Conservation (phyloP, 768 basidiomycete genomes). For the Auriscalpium orientale region DNA sequence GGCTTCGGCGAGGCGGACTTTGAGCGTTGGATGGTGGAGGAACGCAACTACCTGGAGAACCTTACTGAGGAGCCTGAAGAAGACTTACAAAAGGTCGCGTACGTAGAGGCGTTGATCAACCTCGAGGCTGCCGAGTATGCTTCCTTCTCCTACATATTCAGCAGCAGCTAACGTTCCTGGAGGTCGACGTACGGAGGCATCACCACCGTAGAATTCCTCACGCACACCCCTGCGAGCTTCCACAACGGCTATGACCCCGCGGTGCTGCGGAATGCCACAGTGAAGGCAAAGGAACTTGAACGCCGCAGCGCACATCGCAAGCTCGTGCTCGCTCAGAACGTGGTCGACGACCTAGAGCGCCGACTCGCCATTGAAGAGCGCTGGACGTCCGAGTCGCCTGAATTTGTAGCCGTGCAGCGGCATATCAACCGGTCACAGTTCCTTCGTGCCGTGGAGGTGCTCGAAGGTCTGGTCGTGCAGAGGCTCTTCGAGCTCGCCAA, state of each 20-base stretch:
- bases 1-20: background rate
- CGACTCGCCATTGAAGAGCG: background rate
- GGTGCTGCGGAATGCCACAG: background rate
- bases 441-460: background rate
- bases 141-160: background rate
- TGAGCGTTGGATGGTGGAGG: background rate
- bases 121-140: too few relatives aligned
- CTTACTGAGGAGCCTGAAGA: background rate
- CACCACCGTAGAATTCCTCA: background rate
- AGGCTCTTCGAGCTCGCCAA: background rate
- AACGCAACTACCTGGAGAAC: background rate
- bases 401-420: background rate
- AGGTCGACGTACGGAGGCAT: too few relatives aligned
- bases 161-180: background rate
- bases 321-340: background rate
- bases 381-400: background rate
- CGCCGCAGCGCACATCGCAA: background rate
- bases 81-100: background rate
- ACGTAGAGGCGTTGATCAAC: background rate
- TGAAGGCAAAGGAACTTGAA: background rate
- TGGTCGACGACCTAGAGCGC: background rate
- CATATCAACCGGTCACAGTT: background rate
- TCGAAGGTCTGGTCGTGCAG: background rate
- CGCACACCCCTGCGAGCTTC: background rate
- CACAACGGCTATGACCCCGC: background rate